Conservation (phyloP, 2,329 filamentous ascomycete genomes). For the Claviceps fusiformis region DNA sequence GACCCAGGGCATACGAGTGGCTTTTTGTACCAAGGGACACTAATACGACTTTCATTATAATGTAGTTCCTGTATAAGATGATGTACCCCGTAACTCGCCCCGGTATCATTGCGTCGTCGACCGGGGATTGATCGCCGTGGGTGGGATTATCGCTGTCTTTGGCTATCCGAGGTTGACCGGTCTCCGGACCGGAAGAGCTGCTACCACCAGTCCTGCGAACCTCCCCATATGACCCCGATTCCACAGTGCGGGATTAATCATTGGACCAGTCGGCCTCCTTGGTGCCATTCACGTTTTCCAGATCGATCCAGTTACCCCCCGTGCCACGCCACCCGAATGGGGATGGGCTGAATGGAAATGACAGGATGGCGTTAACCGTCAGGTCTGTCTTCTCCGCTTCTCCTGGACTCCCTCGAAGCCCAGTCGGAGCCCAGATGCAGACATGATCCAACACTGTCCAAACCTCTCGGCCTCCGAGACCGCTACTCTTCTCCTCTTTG, state of each 20-base stretch:
- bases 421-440: background rate
- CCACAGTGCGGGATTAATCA: background rate
- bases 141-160: background rate
- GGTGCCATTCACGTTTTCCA: background rate
- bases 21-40: too few relatives aligned
- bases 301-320: background rate
- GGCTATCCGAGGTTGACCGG: background rate
- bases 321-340: background rate
- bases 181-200: background rate
- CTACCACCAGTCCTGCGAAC: background rate
- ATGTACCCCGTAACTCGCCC: too few relatives aligned
- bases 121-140: background rate
- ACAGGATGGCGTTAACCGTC: background rate
- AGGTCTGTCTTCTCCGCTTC: background rate
- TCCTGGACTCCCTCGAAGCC: background rate
- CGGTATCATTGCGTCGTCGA: background rate
- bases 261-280: background rate
- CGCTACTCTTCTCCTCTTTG: background rate
- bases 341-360: background rate
- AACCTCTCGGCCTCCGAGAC: background rate
- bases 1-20: too few relatives aligned
- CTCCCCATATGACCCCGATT: background rate
- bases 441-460: background rate
- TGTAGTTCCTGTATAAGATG: too few relatives aligned
- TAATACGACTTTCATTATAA: too few relatives aligned